Conservation (phyloP, 257 asterid genomes). For the Fraxinus anomala region DNA sequence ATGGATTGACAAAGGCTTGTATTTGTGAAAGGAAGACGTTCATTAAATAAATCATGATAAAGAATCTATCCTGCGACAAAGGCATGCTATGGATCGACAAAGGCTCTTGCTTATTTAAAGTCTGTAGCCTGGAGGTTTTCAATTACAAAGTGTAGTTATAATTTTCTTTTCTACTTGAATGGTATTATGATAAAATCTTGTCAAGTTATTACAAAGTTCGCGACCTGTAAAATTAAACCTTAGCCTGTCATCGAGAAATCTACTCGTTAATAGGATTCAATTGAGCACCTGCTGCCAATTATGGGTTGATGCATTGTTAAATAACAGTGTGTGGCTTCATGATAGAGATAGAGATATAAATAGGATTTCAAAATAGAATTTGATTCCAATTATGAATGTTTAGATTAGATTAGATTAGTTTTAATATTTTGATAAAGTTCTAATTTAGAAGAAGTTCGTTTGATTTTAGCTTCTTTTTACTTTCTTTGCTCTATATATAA, state of each 20-base stretch:
- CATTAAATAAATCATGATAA: neutral
- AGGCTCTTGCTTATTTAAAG: neutral
- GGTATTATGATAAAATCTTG: neutral
- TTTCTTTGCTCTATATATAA: too few relatives aligned
- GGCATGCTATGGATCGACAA: neutral
- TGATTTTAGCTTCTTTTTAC: too few relatives aligned
- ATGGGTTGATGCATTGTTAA: neutral
- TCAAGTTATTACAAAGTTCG: neutral
- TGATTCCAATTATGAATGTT: too few relatives aligned
- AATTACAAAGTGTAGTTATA: neutral
- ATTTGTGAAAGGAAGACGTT: neutral
- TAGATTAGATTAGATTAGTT: too few relatives aligned
- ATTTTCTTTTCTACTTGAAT: neutral
- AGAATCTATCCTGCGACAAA: neutral
- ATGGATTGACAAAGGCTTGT: neutral
- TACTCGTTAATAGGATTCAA: neutral
- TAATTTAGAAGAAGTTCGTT: too few relatives aligned
- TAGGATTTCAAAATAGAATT: too few relatives aligned
- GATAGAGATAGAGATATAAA: too few relatives aligned
- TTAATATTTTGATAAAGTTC: too few relatives aligned
- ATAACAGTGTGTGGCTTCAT: neutral
- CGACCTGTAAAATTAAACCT: neutral
- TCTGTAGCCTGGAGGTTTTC: neutral
- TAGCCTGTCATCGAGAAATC: neutral
- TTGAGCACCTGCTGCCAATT: neutral